Evolutionary conservation across 306 rosid species (phyloP), one percentile per base, ranked within the genome.

Genomic region (Vigna mungo): DNA sequence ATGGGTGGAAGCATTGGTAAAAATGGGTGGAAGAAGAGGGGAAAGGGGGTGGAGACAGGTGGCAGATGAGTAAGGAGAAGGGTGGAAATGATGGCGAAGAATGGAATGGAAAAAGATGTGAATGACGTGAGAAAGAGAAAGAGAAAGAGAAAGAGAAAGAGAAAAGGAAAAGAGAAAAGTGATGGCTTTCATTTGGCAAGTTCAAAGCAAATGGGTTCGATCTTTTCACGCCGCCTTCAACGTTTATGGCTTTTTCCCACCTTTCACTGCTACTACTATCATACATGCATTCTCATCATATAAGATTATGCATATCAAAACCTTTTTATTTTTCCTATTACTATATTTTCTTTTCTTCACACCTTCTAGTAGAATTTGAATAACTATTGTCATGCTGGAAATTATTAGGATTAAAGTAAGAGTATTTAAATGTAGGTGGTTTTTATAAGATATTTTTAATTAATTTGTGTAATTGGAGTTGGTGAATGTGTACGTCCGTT

Each of bases 21-120:
- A 36, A 78, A 68, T 1, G 4, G 30, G 39, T 9, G 36, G 25
- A 14, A 4, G 27, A 16, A 9, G 32, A 15, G 13, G 46, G 7
- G 2, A 7, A 39, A 44, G 72, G 75, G 12, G 89, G 89, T 72
- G 75, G 71, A 68, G 85, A 87, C 90, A 89, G 84, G 71, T 87
- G 93, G 86, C 86, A 21, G 54, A 43, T 54, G 78, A 75, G 84
- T 83, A 75, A 83, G 87, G 84, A 43, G 65, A 59, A 16, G 44
- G 44, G 17, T 56, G 44, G 37, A 71, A 25, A 78, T 52, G 16
- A 75, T 23, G 47, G 83, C 79, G 81, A 85, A 65, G 77, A 76
- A 62, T 71, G 47, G 6, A 27, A 32, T 8, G 59, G 59, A 4
- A 7, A 25, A 48, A 47, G 69, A 30, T 43, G 55, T 15, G 75